Conservation (phyloP, 1,284 basidiomycete genomes). For the Puccinia hordei region DNA sequence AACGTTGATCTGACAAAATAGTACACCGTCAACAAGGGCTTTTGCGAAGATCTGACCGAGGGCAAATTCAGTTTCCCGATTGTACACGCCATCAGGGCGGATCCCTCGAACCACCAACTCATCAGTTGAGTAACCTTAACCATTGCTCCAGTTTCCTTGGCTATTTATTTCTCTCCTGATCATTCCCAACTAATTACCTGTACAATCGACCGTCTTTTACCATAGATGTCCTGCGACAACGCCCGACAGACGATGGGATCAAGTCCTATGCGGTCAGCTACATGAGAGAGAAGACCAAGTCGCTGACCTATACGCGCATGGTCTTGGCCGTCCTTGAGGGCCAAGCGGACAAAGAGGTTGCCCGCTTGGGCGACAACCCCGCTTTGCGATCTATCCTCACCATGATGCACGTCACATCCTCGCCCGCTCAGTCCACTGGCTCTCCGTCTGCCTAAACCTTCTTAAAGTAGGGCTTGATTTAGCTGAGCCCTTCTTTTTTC, state of each 20-base stretch:
- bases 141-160: background rate
- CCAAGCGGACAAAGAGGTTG: slow-evolving; percentile 66
- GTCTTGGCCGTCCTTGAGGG: slow-evolving; percentile 67
- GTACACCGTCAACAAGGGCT: slow-evolving; percentile 90
- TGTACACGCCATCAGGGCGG: slow-evolving; percentile 80
- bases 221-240: slow-evolving; percentile 81
- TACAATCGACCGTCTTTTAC: background rate
- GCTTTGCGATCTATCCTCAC: slow-evolving; percentile 64
- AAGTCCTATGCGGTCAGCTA: slow-evolving; percentile 79
- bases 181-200: background rate
- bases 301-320: slow-evolving; percentile 72
- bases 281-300: slow-evolving; percentile 70
- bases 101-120: slow-evolving; percentile 73
- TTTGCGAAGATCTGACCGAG: slow-evolving; percentile 90
- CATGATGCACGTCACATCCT: slow-evolving; percentile 53
- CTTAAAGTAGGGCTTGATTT: too few species aligned
- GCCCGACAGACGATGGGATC: slow-evolving; percentile 74
- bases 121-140: slow-evolving; percentile 67
- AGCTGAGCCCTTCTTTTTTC: too few species aligned
- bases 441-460: slow-evolving; percentile 1
- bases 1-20: slow-evolving; percentile 58
- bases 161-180: background rate
- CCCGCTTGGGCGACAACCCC: slow-evolving; percentile 67
- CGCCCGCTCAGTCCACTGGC: slow-evolving; percentile 22
- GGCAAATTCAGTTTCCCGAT: slow-evolving; percentile 96